Conservation (phyloP, 2,329 filamentous ascomycete genomes). For the Mariannaea elegans region DNA sequence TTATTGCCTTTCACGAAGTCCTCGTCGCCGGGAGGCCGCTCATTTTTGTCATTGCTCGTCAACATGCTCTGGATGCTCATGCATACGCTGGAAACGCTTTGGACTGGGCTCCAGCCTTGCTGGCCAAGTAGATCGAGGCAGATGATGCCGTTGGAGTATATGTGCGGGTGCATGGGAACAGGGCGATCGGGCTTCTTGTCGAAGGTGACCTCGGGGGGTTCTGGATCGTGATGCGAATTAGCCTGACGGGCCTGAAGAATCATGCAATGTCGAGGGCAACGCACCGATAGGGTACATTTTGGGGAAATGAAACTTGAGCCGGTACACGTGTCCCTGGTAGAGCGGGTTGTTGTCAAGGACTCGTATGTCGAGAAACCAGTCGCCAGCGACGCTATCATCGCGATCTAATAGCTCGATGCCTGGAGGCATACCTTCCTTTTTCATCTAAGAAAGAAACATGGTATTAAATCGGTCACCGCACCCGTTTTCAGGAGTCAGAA, state of each 20-base stretch:
- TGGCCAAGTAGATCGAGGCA: conserved; percentile 91
- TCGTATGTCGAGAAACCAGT: conserved; percentile 92
- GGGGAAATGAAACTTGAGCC: conserved; percentile 88
- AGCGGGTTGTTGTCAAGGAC: conserved; percentile 92
- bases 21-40: conserved; percentile 88
- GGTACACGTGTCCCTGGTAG: conserved; percentile 81
- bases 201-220: conserved; percentile 95
- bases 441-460: conserved; percentile 54
- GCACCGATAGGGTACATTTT: conserved; percentile 89
- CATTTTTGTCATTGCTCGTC: conserved; percentile 91
- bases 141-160: conserved; percentile 99
- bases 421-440: conserved; percentile 64
- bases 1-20: conserved; percentile 87
- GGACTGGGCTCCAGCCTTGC: conserved; percentile 94
- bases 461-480: conserved; percentile 29
- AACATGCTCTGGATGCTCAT: conserved; percentile 99
- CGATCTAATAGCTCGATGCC: conserved; percentile 82
- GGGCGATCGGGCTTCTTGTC: conserved; percentile 69
- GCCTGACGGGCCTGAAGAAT: neutral
- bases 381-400: conserved; percentile 75
- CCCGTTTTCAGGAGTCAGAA: neutral
- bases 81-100: conserved; percentile 96
- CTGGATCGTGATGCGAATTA: conserved; percentile 55
- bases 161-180: conserved; percentile 95
- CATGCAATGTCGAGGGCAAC: conserved; percentile 19